Evolutionary conservation across 768 basidiomycete species (phyloP), one percentile per base, ranked within the genome.

Genomic region (Neoboletus subvelutipes): DNA sequence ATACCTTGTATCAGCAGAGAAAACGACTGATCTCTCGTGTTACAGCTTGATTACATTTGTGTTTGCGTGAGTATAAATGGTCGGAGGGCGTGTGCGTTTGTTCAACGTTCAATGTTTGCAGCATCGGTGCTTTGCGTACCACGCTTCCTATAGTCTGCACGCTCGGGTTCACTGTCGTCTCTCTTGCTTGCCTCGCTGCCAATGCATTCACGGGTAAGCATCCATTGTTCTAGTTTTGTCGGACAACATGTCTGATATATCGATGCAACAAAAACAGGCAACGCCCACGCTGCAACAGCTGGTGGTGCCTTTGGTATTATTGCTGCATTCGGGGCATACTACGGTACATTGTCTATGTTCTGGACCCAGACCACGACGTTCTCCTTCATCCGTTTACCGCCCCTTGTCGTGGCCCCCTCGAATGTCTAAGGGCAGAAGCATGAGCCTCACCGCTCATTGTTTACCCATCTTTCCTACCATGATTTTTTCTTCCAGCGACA

Each of bases 341-440:
- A 71, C 17, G 67, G 60, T 4, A 56, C 67, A 18, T 6, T 69
- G 34, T 63, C 69, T 15, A 47, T 56, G 52, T 65, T 69, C 47
- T 69, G 70, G 70, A 71, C 68, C 7, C 64, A 71, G 49, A 63
- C 68, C 29, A 67, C 70, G 10, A 70, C 68, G 1, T 55, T 17
- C 33, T 69, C 64, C 15, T 67, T 64, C 45, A 69, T 71, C 26
- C 70, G 59, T 18, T 55, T 69, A 11, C 68, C 68, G 4, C 65
- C 58, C 39, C 12, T 69, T 24, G 36, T 69, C 9, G 8, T 31
- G 7, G 60, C 64, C 1, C 64, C 67, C 46, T 61, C 64, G 18
- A 47, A 55, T 24, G 63, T 45, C 11, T 64, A 52, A 58, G 29
- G 22, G 4, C 9, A 12, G 29, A 50, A 24, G 31, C 34, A 4